Evolutionary conservation across 2,329 filamentous ascomycete genomes (phyloP).

Genomic region (Colletotrichum caudatum): DNA sequence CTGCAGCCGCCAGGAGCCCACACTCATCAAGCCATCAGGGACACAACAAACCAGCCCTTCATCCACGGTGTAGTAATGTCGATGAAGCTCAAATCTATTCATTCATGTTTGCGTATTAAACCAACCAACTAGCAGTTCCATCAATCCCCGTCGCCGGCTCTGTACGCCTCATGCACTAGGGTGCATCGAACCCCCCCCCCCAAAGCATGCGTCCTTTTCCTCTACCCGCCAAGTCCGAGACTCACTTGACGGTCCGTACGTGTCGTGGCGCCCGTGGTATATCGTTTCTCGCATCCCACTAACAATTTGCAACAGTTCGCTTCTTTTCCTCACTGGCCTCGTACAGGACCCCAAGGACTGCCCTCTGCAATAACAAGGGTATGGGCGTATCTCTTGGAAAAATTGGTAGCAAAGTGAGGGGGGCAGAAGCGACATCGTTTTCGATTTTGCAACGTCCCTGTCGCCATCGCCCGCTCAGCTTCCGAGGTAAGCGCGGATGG

Average conservation of each 20-base stretch:
- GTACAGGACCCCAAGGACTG: slow-evolving; percentile 1
- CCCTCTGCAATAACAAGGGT: not conserved
- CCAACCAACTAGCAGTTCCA: slow-evolving; percentile 33
- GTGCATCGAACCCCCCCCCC: slow-evolving; percentile 6
- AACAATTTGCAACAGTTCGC: slow-evolving; percentile 9
- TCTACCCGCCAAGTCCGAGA: slow-evolving; percentile 22
- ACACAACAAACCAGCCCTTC: not conserved
- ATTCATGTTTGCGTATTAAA: slow-evolving; percentile 38
- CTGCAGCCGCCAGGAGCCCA: not conserved
- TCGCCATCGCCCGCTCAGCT: slow-evolving; percentile 55
- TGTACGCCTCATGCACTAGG: slow-evolving; percentile 23
- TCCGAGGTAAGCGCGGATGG: slow-evolving; percentile 73
- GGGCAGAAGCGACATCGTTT: not conserved
- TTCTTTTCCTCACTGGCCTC: slow-evolving; percentile 4
- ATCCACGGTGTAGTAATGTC: not conserved
- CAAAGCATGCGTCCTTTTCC: slow-evolving; percentile 17
- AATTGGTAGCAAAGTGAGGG: slow-evolving; percentile 21
- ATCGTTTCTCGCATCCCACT: slow-evolving; percentile 12
- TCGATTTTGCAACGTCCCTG: slow-evolving; percentile 3
- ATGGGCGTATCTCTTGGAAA: slow-evolving; percentile 11
- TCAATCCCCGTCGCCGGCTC: slow-evolving; percentile 36
- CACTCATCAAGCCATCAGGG: not conserved
- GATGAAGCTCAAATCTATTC: slow-evolving; percentile 35
- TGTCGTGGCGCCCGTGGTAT: slow-evolving; percentile 21
- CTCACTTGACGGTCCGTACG: slow-evolving; percentile 19